Conservation (phyloP, 345 rosid genomes). For the Salix koriyanagi region DNA sequence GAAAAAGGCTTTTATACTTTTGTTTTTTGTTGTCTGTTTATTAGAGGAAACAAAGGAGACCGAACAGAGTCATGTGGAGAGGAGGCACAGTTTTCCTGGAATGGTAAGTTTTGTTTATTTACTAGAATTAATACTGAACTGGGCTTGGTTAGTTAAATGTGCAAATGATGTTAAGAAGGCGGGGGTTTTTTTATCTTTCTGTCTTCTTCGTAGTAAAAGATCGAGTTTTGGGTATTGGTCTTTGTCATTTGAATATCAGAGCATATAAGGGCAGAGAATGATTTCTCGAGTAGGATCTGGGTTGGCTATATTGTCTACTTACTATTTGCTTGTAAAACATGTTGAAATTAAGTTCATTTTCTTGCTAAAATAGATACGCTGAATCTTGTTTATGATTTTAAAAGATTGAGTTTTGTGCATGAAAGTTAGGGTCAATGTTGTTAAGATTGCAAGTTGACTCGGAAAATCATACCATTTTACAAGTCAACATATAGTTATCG, state of each 20-base stretch:
- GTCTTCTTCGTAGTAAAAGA: background rate
- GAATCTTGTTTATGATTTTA: too few species aligned
- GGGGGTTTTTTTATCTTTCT: background rate
- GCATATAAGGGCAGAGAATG: background rate
- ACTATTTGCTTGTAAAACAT: background rate
- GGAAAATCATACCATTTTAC: too few species aligned
- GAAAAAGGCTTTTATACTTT: background rate
- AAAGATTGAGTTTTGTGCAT: too few species aligned
- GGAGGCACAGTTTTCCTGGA: constrained; percentile 79
- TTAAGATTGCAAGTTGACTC: too few species aligned
- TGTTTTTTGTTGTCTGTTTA: background rate
- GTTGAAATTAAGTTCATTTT: background rate
- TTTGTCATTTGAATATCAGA: background rate
- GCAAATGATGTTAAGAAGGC: background rate
- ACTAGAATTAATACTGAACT: background rate
- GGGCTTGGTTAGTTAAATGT: background rate
- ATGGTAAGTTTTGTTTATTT: constrained; percentile 37
- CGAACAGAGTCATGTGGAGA: constrained; percentile 61
- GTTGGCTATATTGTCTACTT: background rate
- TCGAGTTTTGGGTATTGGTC: background rate
- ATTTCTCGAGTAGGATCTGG: background rate
- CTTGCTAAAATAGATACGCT: too few species aligned
- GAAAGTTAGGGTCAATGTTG: too few species aligned
- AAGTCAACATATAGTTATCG: too few species aligned
- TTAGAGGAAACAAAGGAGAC: constrained; percentile 46